phyloP scores from a whole-genome alignment of 148 eudicot species.

The Oxyria digyna region DNA sequence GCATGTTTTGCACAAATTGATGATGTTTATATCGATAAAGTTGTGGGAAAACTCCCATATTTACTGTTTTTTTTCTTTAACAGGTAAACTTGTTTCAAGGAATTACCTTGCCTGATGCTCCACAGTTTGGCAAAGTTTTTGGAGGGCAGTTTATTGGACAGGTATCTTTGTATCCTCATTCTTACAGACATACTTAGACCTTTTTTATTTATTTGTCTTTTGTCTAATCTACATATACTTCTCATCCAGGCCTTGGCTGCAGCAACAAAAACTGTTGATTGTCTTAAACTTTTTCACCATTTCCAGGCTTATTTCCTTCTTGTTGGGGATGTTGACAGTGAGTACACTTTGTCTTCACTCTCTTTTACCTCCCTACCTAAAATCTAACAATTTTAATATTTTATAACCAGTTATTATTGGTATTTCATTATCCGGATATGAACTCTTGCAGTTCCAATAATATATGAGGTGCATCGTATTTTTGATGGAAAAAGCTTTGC shows the following conservation, averaged over 20 bases:
- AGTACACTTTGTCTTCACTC: slow-evolving; percentile 20
- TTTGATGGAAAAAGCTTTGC: slow-evolving; percentile 96
- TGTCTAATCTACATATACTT: not conserved
- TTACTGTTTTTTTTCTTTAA: slow-evolving; percentile 1
- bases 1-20: not conserved
- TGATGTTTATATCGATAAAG: not conserved
- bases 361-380: not conserved
- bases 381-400: not conserved
- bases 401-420: not conserved
- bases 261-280: slow-evolving; percentile 94
- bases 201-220: not conserved
- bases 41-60: not conserved
- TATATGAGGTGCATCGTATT: slow-evolving; percentile 80
- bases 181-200: not conserved
- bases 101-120: slow-evolving; percentile 87
- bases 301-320: slow-evolving; percentile 94
- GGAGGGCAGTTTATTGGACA: slow-evolving; percentile 97
- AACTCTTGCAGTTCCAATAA: slow-evolving; percentile 63
- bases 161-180: slow-evolving; percentile 26
- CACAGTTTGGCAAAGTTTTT: slow-evolving; percentile 70
- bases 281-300: slow-evolving; percentile 75
- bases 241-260: slow-evolving; percentile 91
- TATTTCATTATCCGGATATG: not conserved
- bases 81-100: slow-evolving; percentile 83
- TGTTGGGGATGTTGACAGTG: slow-evolving; percentile 72